phyloP scores from a whole-genome alignment of 345 rosid species.

The Citrus medica region DNA sequence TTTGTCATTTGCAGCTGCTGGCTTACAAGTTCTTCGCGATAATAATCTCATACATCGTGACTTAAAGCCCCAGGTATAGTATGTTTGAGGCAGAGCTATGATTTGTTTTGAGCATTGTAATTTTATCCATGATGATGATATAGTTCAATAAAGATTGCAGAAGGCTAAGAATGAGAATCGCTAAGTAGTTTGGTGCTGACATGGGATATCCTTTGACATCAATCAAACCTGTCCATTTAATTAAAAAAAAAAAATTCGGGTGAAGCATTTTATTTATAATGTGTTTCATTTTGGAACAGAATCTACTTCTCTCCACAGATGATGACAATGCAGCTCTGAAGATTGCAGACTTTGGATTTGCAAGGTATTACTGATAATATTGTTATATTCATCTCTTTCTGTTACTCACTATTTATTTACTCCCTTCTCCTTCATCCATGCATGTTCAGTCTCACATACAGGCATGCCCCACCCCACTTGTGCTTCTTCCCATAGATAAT shows the following conservation, averaged over 20 bases:
- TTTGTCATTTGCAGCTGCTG: slow-evolving; percentile 57
- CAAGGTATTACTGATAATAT: slow-evolving; percentile 54
- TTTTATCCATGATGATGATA: slow-evolving; percentile 3
- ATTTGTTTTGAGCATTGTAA: not conserved
- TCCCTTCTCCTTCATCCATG: not conserved
- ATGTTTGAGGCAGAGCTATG: not conserved
- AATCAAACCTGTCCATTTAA: slow-evolving; percentile 9
- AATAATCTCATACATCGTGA: slow-evolving; percentile 94
- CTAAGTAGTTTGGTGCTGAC: not conserved
- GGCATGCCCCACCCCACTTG: not conserved
- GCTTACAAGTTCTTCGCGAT: slow-evolving; percentile 83
- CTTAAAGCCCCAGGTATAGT: slow-evolving; percentile 89
- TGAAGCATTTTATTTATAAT: slow-evolving; percentile 22
- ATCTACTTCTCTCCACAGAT: slow-evolving; percentile 83
- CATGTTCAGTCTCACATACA: not conserved
- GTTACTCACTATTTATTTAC: not conserved
- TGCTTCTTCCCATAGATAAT: not conserved
- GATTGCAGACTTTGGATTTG: slow-evolving; percentile 99
- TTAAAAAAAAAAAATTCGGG: not conserved
- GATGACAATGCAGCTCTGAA: slow-evolving; percentile 63
- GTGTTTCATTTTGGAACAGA: slow-evolving; percentile 53
- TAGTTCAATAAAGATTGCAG: slow-evolving; percentile 3
- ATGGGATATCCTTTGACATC: not conserved
- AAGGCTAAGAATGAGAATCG: slow-evolving; percentile 4
- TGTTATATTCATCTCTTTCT: not conserved